Conservation (phyloP, 1,284 basidiomycete genomes). For the Fomitopsis pinicola region DNA sequence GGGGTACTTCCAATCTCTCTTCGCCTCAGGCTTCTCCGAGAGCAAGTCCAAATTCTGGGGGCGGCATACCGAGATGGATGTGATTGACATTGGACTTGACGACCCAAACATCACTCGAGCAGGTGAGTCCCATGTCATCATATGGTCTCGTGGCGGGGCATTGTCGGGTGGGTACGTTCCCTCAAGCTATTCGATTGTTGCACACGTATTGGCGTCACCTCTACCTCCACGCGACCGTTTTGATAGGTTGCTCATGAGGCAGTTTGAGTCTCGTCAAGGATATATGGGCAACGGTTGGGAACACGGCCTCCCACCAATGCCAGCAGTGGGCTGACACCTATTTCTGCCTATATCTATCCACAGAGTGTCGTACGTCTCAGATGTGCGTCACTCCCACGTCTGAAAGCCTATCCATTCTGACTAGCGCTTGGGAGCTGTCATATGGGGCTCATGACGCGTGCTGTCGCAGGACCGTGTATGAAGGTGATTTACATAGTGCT, state of each 20-base stretch:
- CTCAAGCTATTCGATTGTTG: background rate
- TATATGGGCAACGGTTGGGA: too few species aligned
- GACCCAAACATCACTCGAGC: conserved; percentile 84
- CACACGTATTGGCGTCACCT: too few species aligned
- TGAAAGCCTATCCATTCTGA: too few species aligned
- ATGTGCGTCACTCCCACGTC: too few species aligned
- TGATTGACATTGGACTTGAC: conserved; percentile 72
- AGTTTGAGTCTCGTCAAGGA: too few species aligned
- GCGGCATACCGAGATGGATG: conserved; percentile 26
- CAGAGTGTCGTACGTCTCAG: too few species aligned
- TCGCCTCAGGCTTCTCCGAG: conserved; percentile 72
- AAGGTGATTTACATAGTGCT: background rate
- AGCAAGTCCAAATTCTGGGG: conserved; percentile 19
- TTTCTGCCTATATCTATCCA: too few species aligned
- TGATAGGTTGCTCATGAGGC: too few species aligned
- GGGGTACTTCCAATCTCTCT: conserved; percentile 85
- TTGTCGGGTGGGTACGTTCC: background rate
- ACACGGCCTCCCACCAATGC: too few species aligned
- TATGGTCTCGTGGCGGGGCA: background rate
- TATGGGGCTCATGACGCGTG: background rate
- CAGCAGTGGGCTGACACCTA: too few species aligned
- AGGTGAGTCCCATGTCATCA: conserved; percentile 40
- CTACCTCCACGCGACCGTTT: background rate
- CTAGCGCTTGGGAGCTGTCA: background rate
- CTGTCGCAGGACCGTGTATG: background rate